These are phyloP conservation scores for Neckera pumila DNA, from an alignment of 225 moss, liverwort and hornwort genomes.

Conservation along the genomic window DNA sequence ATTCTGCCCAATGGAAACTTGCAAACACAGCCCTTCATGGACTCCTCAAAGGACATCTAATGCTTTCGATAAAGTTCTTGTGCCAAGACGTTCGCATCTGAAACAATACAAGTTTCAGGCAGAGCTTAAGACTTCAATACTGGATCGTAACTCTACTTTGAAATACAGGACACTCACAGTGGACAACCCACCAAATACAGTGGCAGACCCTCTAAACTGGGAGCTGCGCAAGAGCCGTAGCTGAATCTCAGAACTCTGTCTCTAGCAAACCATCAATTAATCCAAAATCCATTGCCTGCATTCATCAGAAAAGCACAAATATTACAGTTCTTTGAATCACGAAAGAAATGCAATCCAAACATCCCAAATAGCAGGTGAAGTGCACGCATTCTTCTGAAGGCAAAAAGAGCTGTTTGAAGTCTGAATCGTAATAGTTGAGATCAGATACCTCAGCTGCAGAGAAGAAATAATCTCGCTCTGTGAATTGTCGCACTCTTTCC, in stretches of 20 bases:
- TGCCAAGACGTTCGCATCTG: neutral
- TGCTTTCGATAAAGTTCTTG: neutral
- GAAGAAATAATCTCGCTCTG: conserved; percentile 79
- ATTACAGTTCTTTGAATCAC: neutral
- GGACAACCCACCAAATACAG: neutral
- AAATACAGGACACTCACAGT: neutral
- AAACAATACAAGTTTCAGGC: neutral
- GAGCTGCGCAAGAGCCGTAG: neutral
- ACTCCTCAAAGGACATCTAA: neutral
- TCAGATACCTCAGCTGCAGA: conserved; percentile 57
- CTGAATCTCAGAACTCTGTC: conserved; percentile 54
- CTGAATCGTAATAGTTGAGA: neutral
- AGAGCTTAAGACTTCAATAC: neutral
- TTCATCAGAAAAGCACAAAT: neutral
- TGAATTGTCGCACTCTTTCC: conserved; percentile 63
- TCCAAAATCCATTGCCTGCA: conserved; percentile 91
- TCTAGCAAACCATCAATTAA: conserved; percentile 79
- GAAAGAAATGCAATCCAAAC: neutral
- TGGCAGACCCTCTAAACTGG: neutral
- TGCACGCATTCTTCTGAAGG: neutral
- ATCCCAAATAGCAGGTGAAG: neutral
- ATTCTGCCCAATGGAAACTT: neutral
- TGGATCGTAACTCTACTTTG: neutral
- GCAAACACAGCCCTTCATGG: neutral
- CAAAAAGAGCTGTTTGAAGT: neutral